Conservation (phyloP, 2,329 filamentous ascomycete genomes). For the Aureobasidium sp. region DNA sequence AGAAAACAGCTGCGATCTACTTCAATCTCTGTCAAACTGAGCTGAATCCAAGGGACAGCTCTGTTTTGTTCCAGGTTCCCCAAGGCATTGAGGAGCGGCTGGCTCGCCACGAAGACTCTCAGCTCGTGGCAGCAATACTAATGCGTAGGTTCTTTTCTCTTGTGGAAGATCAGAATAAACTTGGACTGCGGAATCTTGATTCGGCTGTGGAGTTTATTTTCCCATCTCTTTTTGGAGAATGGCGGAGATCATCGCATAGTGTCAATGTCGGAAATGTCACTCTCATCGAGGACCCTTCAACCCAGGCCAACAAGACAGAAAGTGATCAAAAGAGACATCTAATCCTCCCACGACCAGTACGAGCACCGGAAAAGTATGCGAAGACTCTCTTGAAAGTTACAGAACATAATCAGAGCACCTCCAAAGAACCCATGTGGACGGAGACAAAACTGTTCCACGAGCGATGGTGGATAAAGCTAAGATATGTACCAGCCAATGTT, state of each 20-base stretch:
- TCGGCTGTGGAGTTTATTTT: slow-evolving; percentile 36
- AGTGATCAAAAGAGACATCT: neutral
- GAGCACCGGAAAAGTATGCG: neutral
- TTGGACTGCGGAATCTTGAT: slow-evolving; percentile 37
- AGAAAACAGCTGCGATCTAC: slow-evolving; percentile 47
- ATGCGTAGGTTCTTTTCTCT: slow-evolving; percentile 43
- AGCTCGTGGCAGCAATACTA: slow-evolving; percentile 32
- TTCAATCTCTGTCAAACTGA: slow-evolving; percentile 43
- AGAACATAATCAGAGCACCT: neutral
- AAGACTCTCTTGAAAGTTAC: neutral
- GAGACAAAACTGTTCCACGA: slow-evolving; percentile 43
- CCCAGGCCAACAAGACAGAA: neutral
- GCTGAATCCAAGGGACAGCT: slow-evolving; percentile 31
- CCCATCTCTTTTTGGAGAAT: slow-evolving; percentile 21
- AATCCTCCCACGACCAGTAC: neutral
- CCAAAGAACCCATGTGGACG: neutral
- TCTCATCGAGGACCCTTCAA: neutral
- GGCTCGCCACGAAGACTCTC: neutral
- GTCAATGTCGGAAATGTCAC: neutral
- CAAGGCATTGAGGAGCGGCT: neutral
- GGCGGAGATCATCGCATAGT: neutral
- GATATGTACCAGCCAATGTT: slow-evolving; percentile 21
- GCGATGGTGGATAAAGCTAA: slow-evolving; percentile 47
- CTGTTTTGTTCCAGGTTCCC: slow-evolving; percentile 14
- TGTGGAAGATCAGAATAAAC: slow-evolving; percentile 39